Evolutionary conservation across 2,329 filamentous ascomycete genomes (phyloP), one percentile per base, ranked within the genome.

Genomic region (Aureobasidium musti): DNA sequence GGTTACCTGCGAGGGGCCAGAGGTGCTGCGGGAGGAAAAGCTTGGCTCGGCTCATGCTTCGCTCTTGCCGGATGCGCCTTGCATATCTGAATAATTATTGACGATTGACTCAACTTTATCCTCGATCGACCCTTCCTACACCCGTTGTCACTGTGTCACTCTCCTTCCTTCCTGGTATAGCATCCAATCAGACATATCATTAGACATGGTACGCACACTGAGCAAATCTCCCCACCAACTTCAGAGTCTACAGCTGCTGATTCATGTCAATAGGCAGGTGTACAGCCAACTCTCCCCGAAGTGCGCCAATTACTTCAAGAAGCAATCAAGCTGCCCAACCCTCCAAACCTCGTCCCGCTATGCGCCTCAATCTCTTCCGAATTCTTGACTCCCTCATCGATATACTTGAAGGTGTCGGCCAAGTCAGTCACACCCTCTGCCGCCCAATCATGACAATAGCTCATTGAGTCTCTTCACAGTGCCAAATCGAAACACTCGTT

Each of bases 331-430:
- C 81, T 83, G 45, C 75, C 82, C 65, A 85, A 85, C 71, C 81
- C 87, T 67, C 89, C 90, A 3, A 97, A 95, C 73, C 85, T 96
- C 69, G 86, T 97, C 10, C 92, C 92, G 1, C 78, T 97, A 49
- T 92, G 89, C 78, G 88, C 90, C 30, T 91, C 93, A 70, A 92
- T 97, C 72, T 88, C 92, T 6, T 94, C 94, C 72, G 94, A 97
- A 78, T 89, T 98, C 71, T 85, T 98, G 77, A 99, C 94, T 1
- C 95, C 95, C 3, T 94, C 92, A n/a, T 87, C 91, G 69, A 94
- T 96, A 72, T 99, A 98, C 79, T 85, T 99, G 71, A 98, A 97
- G 80, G 84, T 97, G 72, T 89, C 91, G 41, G 85, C 88, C 69
- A 88, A 89, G 83, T 90, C 79, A 80, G 83, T 83, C 71, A 76